These are phyloP conservation scores for Dacryopinax primogenitus DNA, from an alignment of 768 basidiomycete genomes.

Conservation along the genomic window DNA sequence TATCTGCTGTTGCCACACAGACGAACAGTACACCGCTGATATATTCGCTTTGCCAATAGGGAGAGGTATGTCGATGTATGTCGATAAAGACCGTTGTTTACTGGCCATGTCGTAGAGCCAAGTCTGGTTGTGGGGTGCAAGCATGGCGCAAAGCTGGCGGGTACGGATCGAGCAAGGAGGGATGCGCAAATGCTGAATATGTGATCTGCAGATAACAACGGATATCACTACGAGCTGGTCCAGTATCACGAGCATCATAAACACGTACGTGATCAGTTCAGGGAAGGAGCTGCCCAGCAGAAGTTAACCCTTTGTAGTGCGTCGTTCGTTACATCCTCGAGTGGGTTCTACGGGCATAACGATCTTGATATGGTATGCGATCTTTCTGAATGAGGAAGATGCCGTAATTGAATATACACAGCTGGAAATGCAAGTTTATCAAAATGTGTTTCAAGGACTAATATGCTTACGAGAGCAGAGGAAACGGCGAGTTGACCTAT, in stretches of 20 bases:
- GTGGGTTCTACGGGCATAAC: constrained; percentile 55
- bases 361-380: constrained; percentile 51
- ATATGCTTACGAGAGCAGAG: constrained; percentile 29
- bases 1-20: constrained; percentile 35
- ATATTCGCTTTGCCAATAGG: constrained; percentile 57
- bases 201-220: constrained; percentile 33
- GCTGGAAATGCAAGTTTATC: constrained; percentile 42
- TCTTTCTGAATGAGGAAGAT: background rate
- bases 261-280: constrained; percentile 31
- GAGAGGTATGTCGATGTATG: constrained; percentile 32
- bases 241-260: constrained; percentile 41
- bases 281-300: constrained; percentile 1
- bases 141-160: constrained; percentile 53
- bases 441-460: background rate
- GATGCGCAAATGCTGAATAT: background rate
- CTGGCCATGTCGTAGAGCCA: constrained; percentile 34
- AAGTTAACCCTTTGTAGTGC: constrained; percentile 32
- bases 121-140: constrained; percentile 51
- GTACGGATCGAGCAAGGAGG: constrained; percentile 27
- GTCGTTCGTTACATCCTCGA: constrained; percentile 48
- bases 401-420: constrained; percentile 19
- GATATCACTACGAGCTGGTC: constrained; percentile 42
- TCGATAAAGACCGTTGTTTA: background rate
- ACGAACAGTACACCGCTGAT: constrained; percentile 44
- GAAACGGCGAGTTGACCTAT: constrained; percentile 47